Evolutionary conservation across 2,329 filamentous ascomycete genomes (phyloP), one percentile per base, ranked within the genome.

Genomic region (Incumbomyces delicatus): DNA sequence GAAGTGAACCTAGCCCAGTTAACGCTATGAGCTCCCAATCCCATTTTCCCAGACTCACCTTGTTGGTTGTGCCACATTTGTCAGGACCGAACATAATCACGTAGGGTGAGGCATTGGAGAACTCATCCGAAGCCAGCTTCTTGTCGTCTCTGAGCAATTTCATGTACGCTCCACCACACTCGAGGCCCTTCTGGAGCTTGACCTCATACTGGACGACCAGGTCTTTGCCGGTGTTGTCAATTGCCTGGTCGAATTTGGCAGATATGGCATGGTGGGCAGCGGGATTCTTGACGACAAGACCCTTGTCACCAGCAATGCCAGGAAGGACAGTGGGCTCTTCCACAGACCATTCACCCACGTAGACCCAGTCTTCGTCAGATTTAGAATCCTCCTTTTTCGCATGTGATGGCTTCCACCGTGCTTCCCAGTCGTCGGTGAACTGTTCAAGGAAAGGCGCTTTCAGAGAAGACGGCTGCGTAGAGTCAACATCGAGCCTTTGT

Each of bases 11-110:
- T 78, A 41, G 44, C 29, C 29, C 43, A 39, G 47, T 54, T 46
- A 44, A 47, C 44, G 17, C 10, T 4, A 2, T 20, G 16, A 29
- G 16, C 14, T 35, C 12, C 34, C 6, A n/a, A 6, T 30, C 8
- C 16, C 13, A 22, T 16, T 33, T 6, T 6, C 17, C 37, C 32
- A n/a, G 34, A 49, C 38, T 20, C 69, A 94, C 86, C 84, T 96
- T 96, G 83, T 98, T 98, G 70, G 87, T 96, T 66, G 87, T 80
- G 69, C 92, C 92, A 68, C 92, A 98, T 83, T 96, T 96, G 77
- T 98, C 92, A 60, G 92, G 92, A 58, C 92, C 92, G 66, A 98
- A 98, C 92, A 98, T 98, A 78, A 98, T 94, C 59, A 98, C 86
- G 66, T 98, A 98, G 41, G 92, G 92, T 36, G 90, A 95, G 52